phyloP scores from a whole-genome alignment of 306 rosid species.

The Vicia sativa region DNA sequence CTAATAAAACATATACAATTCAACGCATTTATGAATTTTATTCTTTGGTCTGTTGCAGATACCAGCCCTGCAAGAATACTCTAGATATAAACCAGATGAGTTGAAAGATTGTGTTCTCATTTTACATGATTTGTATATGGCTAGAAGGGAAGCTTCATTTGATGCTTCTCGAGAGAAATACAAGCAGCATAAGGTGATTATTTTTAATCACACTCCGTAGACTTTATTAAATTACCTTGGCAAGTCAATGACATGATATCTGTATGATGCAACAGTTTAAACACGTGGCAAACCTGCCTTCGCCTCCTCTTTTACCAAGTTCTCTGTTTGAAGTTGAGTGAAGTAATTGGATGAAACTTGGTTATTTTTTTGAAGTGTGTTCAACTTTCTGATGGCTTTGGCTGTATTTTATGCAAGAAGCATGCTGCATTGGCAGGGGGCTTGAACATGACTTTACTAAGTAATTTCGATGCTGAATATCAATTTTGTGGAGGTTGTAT shows the following conservation, averaged over 20 bases:
- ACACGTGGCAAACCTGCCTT: constrained; percentile 59
- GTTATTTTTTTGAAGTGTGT: constrained; percentile 3
- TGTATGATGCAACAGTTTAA: constrained; percentile 61
- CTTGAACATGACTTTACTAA: background rate
- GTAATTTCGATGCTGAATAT: constrained; percentile 3
- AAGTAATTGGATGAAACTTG: background rate
- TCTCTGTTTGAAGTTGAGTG: constrained; percentile 44
- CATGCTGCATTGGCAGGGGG: background rate
- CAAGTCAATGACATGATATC: background rate
- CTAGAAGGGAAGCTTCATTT: constrained; percentile 63
- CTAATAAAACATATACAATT: background rate
- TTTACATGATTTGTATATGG: constrained; percentile 66
- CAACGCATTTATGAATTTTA: constrained; percentile 8
- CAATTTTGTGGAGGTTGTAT: background rate
- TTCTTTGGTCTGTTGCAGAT: constrained; percentile 43
- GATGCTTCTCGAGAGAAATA: constrained; percentile 67
- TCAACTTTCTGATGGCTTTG: background rate
- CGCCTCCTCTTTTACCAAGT: constrained; percentile 63
- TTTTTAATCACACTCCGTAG: background rate
- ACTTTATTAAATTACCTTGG: background rate
- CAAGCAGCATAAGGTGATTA: constrained; percentile 67
- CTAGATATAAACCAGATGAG: constrained; percentile 56
- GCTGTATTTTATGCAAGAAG: constrained; percentile 14
- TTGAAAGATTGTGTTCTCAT: constrained; percentile 62
- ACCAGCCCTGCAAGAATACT: constrained; percentile 43